These are phyloP conservation scores for Pestalotiopsis sp. DNA, from an alignment of 2,329 filamentous ascomycete species.

Conservation along the genomic window DNA sequence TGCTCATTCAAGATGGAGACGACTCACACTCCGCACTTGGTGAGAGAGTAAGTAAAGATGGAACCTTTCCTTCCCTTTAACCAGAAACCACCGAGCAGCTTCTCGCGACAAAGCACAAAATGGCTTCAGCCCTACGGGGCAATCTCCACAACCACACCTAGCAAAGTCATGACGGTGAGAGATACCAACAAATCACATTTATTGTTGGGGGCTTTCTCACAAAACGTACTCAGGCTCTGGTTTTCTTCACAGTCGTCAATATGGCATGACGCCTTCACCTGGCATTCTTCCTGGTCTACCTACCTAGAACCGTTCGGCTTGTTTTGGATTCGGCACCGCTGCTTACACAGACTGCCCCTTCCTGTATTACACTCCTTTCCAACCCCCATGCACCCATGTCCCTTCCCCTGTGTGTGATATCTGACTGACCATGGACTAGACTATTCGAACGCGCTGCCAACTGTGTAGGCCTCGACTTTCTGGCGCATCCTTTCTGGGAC, in stretches of 20 bases:
- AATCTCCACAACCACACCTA: slow-evolving; percentile 36
- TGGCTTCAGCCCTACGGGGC: slow-evolving; percentile 29
- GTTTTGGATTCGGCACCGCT: slow-evolving; percentile 51
- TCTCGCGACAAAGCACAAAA: slow-evolving; percentile 24
- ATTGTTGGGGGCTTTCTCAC: slow-evolving; percentile 65
- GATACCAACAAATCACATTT: slow-evolving; percentile 62
- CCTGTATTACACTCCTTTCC: slow-evolving; percentile 63
- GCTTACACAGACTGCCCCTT: slow-evolving; percentile 55
- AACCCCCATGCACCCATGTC: slow-evolving; percentile 31
- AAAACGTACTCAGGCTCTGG: slow-evolving; percentile 63
- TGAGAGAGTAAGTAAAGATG: slow-evolving; percentile 97
- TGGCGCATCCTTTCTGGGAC: slow-evolving; percentile 97
- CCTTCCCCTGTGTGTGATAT: slow-evolving; percentile 23
- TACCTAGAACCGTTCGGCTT: slow-evolving; percentile 29
- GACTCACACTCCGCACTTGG: slow-evolving; percentile 88
- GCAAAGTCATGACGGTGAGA: slow-evolving; percentile 65
- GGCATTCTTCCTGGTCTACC: slow-evolving; percentile 36
- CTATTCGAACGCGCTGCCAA: slow-evolving; percentile 89
- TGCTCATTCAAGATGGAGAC: slow-evolving; percentile 98
- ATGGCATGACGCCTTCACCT: slow-evolving; percentile 42
- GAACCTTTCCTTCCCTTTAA: slow-evolving; percentile 67
- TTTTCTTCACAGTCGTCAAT: slow-evolving; percentile 39
- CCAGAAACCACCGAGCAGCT: slow-evolving; percentile 49
- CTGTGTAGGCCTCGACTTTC: slow-evolving; percentile 87
- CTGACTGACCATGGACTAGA: slow-evolving; percentile 52